Percentiles rank a stretch among this genome's conserved stretches.
phyloP scores from a whole-genome alignment of 225 moss, liverwort and hornwort species.

The Bryoerythrophyllum caledonicum region DNA sequence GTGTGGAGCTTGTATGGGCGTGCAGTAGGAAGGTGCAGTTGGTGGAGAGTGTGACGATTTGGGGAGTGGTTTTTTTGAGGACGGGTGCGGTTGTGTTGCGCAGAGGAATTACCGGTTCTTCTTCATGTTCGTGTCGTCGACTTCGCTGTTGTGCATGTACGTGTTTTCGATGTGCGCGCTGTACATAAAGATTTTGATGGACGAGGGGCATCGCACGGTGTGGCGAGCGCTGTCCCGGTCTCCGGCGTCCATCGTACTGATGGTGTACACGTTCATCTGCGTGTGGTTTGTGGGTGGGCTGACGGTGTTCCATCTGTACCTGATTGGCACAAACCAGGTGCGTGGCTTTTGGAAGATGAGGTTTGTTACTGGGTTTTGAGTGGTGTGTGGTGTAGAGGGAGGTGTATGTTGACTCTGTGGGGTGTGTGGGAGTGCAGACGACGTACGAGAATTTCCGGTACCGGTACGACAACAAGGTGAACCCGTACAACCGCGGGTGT shows the following conservation, averaged over 20 bases:
- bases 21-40: not conserved
- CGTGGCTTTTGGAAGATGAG: not conserved
- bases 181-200: constrained; percentile 87
- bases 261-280: constrained; percentile 87
- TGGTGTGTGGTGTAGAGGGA: not conserved
- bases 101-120: constrained; percentile 97
- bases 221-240: constrained; percentile 76
- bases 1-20: not conserved
- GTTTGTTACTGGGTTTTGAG: not conserved
- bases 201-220: constrained; percentile 49
- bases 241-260: constrained; percentile 92
- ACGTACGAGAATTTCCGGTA: constrained; percentile 98
- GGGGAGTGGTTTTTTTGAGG: not conserved
- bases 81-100: constrained; percentile 8
- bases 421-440: constrained; percentile 42
- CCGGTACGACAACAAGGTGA: constrained; percentile 94
- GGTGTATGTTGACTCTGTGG: not conserved
- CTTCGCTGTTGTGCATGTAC: constrained; percentile 76
- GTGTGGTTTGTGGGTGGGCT: constrained; percentile 98
- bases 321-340: constrained; percentile 98
- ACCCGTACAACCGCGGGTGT: constrained; percentile 86
- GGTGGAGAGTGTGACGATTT: not conserved
- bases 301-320: constrained; percentile 94
- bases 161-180: constrained; percentile 89
- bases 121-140: constrained; percentile 88